Base-by-base conservation (phyloP, 495 filamentous ascomycete genomes). In the Amphirosellinia nigrospora region DNA sequence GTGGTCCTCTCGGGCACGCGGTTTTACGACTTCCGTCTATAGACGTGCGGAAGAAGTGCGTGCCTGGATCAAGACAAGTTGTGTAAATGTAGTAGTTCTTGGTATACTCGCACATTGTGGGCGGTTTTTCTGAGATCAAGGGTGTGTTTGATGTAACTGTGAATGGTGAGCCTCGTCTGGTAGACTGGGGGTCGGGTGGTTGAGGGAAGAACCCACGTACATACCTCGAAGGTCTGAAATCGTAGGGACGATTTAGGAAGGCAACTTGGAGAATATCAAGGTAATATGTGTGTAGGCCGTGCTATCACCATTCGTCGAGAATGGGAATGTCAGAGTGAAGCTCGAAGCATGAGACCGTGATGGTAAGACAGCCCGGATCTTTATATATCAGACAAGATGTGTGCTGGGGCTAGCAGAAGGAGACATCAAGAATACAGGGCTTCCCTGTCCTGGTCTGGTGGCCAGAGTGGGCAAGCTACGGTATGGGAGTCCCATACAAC, bases 31-130 rank as follows among this genome's bases (percentile, higher is more conserved):
- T 85, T 41, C 89, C 90, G 70, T 94, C 91, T 59, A 89, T 75
- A 8, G 84, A 84, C 13, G 89, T 92, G 67, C 87, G 82, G 74
- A 91, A 87, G 78, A 92, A 91, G 79, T 94, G 91, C 19, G 85
- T 82, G 62, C 84, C 84, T 13, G 89, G 90, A 69, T 92, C 87
- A 46, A 84, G 79, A 73, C 91, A 94, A 26, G 84, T 83, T 65
- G 89, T 90, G 82, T 92, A 92, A 82, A 94, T 89, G 79, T 92
- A 92, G 76, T 88, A 92, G 79, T 91, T 92, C 73, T 90, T 91
- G 79, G 87, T 90, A 77, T 89, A 90, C 81, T 92, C 87, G 85
- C 91, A 94, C 91, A 94, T 94, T 69, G 76, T 86, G 80, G 70
- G 73, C 63, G 73, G 74, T 69, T 23, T 28, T 53, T n/a, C n/a